phyloP scores from a whole-genome alignment of 2,329 filamentous ascomycete species.

The Paraconiothyrium brasiliense region DNA sequence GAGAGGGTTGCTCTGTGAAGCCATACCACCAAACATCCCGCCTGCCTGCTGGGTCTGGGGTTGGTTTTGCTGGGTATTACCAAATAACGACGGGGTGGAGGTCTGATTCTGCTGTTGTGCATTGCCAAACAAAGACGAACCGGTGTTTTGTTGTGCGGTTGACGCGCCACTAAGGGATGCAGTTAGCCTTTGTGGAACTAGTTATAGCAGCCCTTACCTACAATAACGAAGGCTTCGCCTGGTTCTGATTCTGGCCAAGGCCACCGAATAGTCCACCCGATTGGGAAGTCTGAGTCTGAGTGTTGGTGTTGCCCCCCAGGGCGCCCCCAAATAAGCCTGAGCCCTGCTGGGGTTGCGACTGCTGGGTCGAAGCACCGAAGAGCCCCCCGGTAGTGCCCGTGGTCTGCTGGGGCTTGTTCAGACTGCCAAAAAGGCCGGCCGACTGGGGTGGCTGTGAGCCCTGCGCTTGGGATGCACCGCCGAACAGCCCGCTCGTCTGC shows the following conservation, averaged over 20 bases:
- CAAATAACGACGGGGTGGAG: conserved; percentile 41
- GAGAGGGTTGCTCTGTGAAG: conserved; percentile 38
- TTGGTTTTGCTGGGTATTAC: conserved; percentile 25
- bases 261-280: conserved; percentile 46
- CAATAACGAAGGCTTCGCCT: conserved; percentile 50
- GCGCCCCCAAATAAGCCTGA: conserved; percentile 47
- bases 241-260: conserved; percentile 28
- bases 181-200: conserved; percentile 38
- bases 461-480: conserved; percentile 18
- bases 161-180: conserved; percentile 43
- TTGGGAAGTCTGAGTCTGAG: conserved; percentile 37
- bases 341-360: conserved; percentile 37
- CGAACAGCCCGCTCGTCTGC: conserved; percentile 36
- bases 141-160: conserved; percentile 38
- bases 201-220: conserved; percentile 33
- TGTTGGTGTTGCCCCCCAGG: conserved; percentile 32
- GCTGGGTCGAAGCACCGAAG: conserved; percentile 46
- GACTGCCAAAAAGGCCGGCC: conserved; percentile 49
- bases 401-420: conserved; percentile 41
- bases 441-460: conserved; percentile 41
- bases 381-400: conserved; percentile 40
- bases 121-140: conserved; percentile 44
- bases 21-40: conserved; percentile 45
- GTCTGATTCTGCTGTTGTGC: conserved; percentile 40
- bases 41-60: conserved; percentile 34